These are phyloP conservation scores for Salisapilia sapeloensis DNA, from an alignment of 352 stramenopile species.

Conservation along the genomic window DNA sequence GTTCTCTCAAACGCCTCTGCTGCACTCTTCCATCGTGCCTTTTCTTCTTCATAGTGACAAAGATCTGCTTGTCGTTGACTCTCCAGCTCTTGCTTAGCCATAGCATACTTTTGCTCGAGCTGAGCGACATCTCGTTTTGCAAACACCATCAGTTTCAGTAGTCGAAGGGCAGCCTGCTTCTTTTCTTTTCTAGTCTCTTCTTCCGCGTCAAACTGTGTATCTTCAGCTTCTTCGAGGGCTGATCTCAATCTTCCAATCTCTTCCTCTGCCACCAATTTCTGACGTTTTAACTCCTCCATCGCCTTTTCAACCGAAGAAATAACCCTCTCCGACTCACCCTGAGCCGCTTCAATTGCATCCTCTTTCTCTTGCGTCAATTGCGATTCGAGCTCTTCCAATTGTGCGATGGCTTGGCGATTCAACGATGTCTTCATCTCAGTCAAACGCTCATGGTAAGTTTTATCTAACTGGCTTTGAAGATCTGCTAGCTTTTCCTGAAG, in stretches of 20 bases:
- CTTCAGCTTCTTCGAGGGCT: slow-evolving; percentile 52
- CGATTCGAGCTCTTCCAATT: slow-evolving; percentile 25
- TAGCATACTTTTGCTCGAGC: too few species aligned
- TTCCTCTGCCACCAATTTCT: slow-evolving; percentile 50
- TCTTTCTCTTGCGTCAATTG: slow-evolving; percentile 37
- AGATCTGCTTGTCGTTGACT: background rate
- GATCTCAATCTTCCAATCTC: slow-evolving; percentile 28
- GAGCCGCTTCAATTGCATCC: slow-evolving; percentile 52
- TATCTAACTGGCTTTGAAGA: too few species aligned
- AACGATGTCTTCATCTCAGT: too few species aligned
- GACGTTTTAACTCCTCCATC: slow-evolving; percentile 47
- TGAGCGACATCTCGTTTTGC: slow-evolving; percentile 4
- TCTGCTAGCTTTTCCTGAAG: too few species aligned
- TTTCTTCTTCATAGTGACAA: slow-evolving; percentile 6
- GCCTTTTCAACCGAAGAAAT: slow-evolving; percentile 61
- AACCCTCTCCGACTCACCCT: slow-evolving; percentile 62
- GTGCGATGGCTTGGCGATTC: too few species aligned
- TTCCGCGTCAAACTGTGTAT: slow-evolving; percentile 45
- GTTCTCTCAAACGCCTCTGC: slow-evolving; percentile 12
- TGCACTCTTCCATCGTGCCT: slow-evolving; percentile 7
- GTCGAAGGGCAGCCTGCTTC: slow-evolving; percentile 32
- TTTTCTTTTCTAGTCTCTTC: slow-evolving; percentile 36
- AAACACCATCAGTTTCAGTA: slow-evolving; percentile 23
- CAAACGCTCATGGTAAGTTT: too few species aligned
- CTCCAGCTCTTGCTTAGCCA: background rate